Conservation (phyloP, 1,139 yeast genomes). For the Yamadazyma pseudoaaseri region DNA sequence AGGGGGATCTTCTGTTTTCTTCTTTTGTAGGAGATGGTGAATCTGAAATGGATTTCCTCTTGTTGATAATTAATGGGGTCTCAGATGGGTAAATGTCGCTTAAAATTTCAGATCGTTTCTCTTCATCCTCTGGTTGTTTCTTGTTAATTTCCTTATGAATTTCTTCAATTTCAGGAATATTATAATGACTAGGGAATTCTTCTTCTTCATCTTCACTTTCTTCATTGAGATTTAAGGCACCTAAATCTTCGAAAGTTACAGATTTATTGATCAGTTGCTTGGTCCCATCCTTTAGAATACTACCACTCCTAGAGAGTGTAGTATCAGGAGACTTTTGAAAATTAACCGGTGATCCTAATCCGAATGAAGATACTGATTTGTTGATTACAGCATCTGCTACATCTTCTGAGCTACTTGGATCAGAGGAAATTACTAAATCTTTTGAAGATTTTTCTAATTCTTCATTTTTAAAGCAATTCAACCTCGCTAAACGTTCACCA, state of each 20-base stretch:
- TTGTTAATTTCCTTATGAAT: slow-evolving; percentile 8
- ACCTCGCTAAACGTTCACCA: slow-evolving; percentile 84
- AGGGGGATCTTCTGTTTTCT: neutral
- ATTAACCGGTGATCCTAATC: slow-evolving; percentile 16
- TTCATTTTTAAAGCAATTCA: slow-evolving; percentile 91
- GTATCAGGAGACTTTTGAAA: slow-evolving; percentile 17
- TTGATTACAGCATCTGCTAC: slow-evolving; percentile 7
- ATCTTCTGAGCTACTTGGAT: slow-evolving; percentile 13
- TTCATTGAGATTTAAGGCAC: slow-evolving; percentile 28
- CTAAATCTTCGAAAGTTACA: slow-evolving; percentile 42
- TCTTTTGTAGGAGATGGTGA: slow-evolving; percentile 6
- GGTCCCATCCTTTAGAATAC: slow-evolving; percentile 17
- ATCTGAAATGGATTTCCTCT: slow-evolving; percentile 16
- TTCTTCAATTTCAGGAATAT: slow-evolving; percentile 13
- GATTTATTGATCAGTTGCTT: slow-evolving; percentile 27
- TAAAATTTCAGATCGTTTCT: slow-evolving; percentile 36
- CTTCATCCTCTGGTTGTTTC: slow-evolving; percentile 18
- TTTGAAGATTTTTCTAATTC: slow-evolving; percentile 49
- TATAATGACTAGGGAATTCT: slow-evolving; percentile 12
- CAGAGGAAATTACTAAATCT: slow-evolving; percentile 13
- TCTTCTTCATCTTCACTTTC: slow-evolving; percentile 17
- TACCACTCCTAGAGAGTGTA: slow-evolving; percentile 17
- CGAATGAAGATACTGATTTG: slow-evolving; percentile 9
- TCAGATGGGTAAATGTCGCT: slow-evolving; percentile 43
- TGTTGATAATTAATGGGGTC: slow-evolving; percentile 38